A percentile compares a stretch with the other conserved stretches of the same genome.
Evolutionary conservation across 2,329 filamentous ascomycete genomes (phyloP).

Genomic region (Cytospora paraplurivora): DNA sequence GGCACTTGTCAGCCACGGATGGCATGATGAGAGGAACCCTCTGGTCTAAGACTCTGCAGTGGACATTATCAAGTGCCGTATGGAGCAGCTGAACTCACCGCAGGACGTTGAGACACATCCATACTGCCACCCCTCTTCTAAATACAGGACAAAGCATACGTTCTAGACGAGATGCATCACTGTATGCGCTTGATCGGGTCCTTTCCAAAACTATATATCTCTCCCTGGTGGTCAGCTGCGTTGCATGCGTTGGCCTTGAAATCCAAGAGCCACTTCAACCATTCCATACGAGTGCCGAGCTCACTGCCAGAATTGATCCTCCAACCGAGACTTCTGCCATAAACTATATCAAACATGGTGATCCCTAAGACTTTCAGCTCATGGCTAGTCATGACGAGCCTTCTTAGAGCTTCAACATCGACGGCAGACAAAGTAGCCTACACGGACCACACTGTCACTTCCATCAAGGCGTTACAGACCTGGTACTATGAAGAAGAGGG

Average conservation of each 20-base stretch:
- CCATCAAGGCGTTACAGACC: conserved; percentile 51
- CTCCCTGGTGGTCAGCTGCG: neutral
- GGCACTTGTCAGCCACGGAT: too few species aligned
- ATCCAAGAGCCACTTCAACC: neutral
- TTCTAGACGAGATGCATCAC: neutral
- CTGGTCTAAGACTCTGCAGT: neutral
- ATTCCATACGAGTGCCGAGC: neutral
- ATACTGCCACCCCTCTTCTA: conserved; percentile 1
- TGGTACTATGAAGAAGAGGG: conserved; percentile 65
- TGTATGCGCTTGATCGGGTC: neutral
- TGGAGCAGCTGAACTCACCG: conserved; percentile 6
- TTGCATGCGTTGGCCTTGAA: neutral
- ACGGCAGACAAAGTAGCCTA: conserved; percentile 35
- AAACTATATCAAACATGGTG: neutral
- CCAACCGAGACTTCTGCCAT: neutral
- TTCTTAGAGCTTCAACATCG: conserved; percentile 10
- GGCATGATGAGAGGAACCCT: neutral
- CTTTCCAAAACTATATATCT: neutral
- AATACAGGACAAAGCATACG: conserved; percentile 2
- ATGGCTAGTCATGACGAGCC: conserved; percentile 6
- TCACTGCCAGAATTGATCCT: neutral
- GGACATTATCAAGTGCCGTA: neutral
- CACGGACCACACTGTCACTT: conserved; percentile 37
- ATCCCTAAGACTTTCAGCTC: neutral
- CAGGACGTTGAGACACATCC: conserved; percentile 6